phyloP scores from a whole-genome alignment of 2,329 filamentous ascomycete genomes.

The Microdochium bolleyi region DNA sequence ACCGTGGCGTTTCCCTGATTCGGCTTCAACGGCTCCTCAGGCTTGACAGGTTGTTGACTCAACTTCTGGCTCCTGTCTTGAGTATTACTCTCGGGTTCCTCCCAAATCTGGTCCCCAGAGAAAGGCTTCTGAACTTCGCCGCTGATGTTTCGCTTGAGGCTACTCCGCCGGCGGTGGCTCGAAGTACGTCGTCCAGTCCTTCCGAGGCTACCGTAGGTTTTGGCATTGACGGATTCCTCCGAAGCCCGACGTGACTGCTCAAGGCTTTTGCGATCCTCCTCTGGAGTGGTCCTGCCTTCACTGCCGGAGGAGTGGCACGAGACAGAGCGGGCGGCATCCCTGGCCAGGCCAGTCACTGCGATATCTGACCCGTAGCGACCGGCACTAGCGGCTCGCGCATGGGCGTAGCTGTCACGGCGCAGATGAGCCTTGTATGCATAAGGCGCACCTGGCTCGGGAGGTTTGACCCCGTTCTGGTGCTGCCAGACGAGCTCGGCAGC shows the following conservation, averaged over 20 bases:
- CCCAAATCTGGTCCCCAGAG: conserved; percentile 77
- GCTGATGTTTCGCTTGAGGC: conserved; percentile 62
- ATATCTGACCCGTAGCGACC: conserved; percentile 40
- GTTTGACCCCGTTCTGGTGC: conserved; percentile 54
- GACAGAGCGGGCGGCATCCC: conserved; percentile 35
- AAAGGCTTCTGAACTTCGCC: conserved; percentile 60
- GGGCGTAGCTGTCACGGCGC: conserved; percentile 63
- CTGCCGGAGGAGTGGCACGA: conserved; percentile 45
- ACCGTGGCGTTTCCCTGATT: conserved; percentile 52
- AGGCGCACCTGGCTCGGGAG: conserved; percentile 52
- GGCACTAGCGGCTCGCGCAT: conserved; percentile 54
- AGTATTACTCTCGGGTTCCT: conserved; percentile 61
- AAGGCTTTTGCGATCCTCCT: conserved; percentile 20
- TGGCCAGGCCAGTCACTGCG: conserved; percentile 35
- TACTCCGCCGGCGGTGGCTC: conserved; percentile 48
- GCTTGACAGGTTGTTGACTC: background rate
- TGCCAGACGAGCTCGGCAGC: conserved; percentile 73
- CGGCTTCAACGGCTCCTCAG: conserved; percentile 34
- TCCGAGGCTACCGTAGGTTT: conserved; percentile 30
- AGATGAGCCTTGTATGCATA: conserved; percentile 63
- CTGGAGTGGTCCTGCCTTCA: conserved; percentile 27
- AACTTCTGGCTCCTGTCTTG: background rate
- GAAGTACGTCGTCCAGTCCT: conserved; percentile 22
- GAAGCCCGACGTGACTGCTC: conserved; percentile 19
- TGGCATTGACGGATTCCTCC: conserved; percentile 23